Base-by-base conservation (phyloP, 345 rosid species). In the Hypericum androsaemum region DNA sequence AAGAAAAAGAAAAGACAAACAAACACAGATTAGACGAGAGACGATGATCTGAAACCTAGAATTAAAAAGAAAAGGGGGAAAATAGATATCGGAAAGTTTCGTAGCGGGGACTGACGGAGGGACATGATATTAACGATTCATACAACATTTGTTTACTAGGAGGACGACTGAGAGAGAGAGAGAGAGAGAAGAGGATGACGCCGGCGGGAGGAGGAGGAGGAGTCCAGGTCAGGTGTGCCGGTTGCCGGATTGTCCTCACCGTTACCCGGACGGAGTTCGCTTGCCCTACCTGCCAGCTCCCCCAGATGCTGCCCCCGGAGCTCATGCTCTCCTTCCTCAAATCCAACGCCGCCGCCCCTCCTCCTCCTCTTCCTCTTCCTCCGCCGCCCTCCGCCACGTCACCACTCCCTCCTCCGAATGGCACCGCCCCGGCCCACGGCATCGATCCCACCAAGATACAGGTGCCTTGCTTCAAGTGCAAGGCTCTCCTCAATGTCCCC, bases 401-500 rank as follows among this genome's bases (percentile, higher is more conserved):
- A 64, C 17, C 38, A 8, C 52, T 6, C 57, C 58, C 43, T 16
- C 64, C 11, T 58, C 57, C 1, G 65, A 72, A 8, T 72, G 67
- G 12, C 77, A 71, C n/a, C 6, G 82, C 73, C 41, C 89, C 86
- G 38, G 95, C 98, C 0, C 96, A 84, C 42, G 98, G 98, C 55
- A 82, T 90, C 87, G 96, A 90, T 77, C 96, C 95, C 35, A 70
- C 92, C 63, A 90, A 90, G 96, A 84, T 87, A 77, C 98, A 90
- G 66, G 78, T 90, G 44, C 96, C 98, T 8, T 90, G 98, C 62
- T 95, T 86, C 39, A 75, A 80, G 68, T 90, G 98, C 73, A 84
- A 79, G 80, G 96, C 98, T 36, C 77, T 90, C 37, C 81, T 90
- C 60, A 90, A 90, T 65, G 96, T 90, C 9, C 98, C 98, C 1